Base-by-base conservation (phyloP, 1,139 yeast genomes). In the Debaryomyces udenii region DNA sequence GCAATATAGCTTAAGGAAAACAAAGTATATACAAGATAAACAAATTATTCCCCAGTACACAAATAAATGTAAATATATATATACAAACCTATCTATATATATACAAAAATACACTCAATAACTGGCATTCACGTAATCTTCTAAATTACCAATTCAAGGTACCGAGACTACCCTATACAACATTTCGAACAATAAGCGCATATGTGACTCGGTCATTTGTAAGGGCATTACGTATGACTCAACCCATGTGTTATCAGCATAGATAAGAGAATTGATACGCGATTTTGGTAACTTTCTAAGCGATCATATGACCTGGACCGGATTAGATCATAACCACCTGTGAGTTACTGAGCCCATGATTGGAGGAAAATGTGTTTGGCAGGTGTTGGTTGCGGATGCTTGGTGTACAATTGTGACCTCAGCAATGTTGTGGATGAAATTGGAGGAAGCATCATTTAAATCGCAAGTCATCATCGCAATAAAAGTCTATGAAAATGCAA, bases 261-360 rank as follows among this genome's bases (percentile, higher is more conserved):
- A 26, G 37, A 34, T 34, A 34, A 34, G 37, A 26, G 29, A 32
- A 26, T 3, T 34, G 37, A 34, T 34, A 26, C 37, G 37, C 37
- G 37, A 34, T 22, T 27, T 13, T 34, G 22, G 16, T 29, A 24
- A 17, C 30, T 17, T n/a, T 15, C 17, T 22, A 34, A 27, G 9
- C 15, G 30, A 18, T 11, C 18, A 27, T 17, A 17, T 26, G 26
- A 15, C 23, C n/a, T 26, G 29, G 16, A 10, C 6, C 11, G 11
- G 14, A 4, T 26, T 26, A 10, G 5, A 11, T n/a, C 28, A 26
- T 26, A 10, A 26, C 28, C 28, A 5, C 22, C 22, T 6, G 22
- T 7, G 22, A 7, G 7, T 20, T 20, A 7, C 22, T 20, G 22
- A 20, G 7, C 22, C n/a, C 22, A 20, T 20, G 7, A 20, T 20